A percentile compares a stretch with the other conserved stretches of the same genome.
phyloP scores from a whole-genome alignment of 805 yeast species.

The Candida lessepsii region DNA sequence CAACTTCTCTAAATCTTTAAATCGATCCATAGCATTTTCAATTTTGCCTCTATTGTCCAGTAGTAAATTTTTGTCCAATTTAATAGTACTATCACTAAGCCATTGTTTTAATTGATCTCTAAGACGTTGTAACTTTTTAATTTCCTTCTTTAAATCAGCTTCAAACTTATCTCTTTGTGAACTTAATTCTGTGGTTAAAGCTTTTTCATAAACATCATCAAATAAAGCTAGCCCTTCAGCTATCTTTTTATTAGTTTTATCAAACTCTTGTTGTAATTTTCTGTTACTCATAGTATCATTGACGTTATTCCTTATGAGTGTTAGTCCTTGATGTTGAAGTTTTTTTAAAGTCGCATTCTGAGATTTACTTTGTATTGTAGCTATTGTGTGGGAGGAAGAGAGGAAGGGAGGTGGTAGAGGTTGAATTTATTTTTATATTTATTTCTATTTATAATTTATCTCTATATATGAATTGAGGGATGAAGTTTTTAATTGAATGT shows the following conservation, averaged over 20 bases:
- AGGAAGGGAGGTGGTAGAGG: too few relatives aligned
- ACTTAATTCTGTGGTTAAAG: slow-evolving; percentile 74
- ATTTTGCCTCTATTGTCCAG: slow-evolving; percentile 64
- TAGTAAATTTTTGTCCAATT: slow-evolving; percentile 53
- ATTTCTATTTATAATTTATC: neutral
- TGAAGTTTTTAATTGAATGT: too few relatives aligned
- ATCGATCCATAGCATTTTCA: slow-evolving; percentile 94
- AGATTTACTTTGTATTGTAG: neutral
- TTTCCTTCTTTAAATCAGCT: slow-evolving; percentile 87
- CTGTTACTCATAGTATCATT: slow-evolving; percentile 37
- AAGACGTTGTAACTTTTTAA: slow-evolving; percentile 87
- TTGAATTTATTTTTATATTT: neutral
- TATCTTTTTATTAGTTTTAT: slow-evolving; percentile 86
- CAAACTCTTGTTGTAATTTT: slow-evolving; percentile 70
- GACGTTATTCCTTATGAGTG: neutral
- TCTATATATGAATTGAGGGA: too few relatives aligned
- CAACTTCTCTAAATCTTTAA: slow-evolving; percentile 89
- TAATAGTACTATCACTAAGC: slow-evolving; percentile 87
- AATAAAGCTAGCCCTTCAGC: slow-evolving; percentile 86
- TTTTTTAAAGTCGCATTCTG: slow-evolving; percentile 1
- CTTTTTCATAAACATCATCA: slow-evolving; percentile 82
- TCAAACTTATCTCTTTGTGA: slow-evolving; percentile 94
- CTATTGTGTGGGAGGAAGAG: too few relatives aligned
- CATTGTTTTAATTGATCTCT: slow-evolving; percentile 95
- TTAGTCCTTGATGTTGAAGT: slow-evolving; percentile 4